Evolutionary conservation across 208 protist species (phyloP).

Genomic region (Wallacemonas sp.): DNA sequence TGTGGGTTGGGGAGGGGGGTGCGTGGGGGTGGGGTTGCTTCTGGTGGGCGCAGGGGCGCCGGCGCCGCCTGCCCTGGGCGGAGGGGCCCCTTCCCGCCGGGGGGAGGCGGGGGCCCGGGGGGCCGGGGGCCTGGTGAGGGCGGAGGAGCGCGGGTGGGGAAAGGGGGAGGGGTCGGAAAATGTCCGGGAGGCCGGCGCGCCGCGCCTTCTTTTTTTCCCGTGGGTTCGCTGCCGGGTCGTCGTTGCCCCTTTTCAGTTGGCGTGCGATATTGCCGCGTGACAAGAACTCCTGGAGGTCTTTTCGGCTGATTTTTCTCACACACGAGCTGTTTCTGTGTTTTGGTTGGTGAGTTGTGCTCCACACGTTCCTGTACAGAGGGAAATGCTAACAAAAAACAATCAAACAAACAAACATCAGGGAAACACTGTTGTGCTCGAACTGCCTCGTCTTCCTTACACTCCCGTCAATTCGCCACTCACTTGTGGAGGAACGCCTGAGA

Average conservation of each 20-base stretch:
- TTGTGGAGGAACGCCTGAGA: conserved; percentile 15
- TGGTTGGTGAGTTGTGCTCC: background rate
- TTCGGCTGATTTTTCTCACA: no score
- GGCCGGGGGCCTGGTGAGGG: background rate
- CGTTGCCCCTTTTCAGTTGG: no score
- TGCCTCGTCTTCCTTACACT: background rate
- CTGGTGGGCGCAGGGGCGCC: background rate
- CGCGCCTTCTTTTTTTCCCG: no score
- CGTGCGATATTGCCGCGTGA: no score
- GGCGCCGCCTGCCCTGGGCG: no score
- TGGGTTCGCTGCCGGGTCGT: no score
- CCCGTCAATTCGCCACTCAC: background rate
- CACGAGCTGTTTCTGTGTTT: background rate
- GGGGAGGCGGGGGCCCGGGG: background rate
- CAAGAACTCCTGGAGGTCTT: no score
- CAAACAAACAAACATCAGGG: background rate
- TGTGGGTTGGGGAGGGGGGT: background rate
- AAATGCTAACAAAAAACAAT: background rate
- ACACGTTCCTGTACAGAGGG: background rate
- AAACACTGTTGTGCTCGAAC: background rate
- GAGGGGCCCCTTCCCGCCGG: no score
- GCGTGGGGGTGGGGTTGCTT: background rate
- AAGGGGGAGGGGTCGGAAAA: background rate
- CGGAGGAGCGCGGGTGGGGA: background rate
- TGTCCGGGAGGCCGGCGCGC: no score